Base-by-base conservation (phyloP, 371 early-diverging fungal genomes). In the Mucor plumbeus region DNA sequence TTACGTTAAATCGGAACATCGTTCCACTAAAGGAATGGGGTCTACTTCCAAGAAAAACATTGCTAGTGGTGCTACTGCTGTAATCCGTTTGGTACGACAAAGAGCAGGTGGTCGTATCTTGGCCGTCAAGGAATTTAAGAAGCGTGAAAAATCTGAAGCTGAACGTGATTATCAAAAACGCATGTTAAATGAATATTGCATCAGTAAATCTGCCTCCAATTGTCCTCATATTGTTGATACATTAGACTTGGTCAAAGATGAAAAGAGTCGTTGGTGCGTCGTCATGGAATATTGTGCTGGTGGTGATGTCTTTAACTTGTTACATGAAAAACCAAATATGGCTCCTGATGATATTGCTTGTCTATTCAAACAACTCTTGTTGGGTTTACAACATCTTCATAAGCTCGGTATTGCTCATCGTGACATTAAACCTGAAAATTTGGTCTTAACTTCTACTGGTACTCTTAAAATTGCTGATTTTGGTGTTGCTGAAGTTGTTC, bases 401-500 rank as follows among this genome's bases (percentile, higher is more conserved):
- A 81, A 92, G 11, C 83, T 93, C 56, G 99, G 99, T 36, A 97
- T 93, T 63, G 88, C 86, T 38, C 90, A 90, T 68, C 89, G 99
- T 47, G 93, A 95, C 66, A 87, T 94, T 70, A 94, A 94, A 69
- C 91, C 93, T 19, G 94, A 99, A 80, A 99, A 99, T 82, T 79
- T 99, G 58, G 80, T 99, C 5, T 69, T 99, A 63, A 95, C 95
- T 55, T 78, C 79, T 5, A 82, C 84, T 15, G 89, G 92, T 54
- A 90, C 88, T n/a, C 73, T 99, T 43, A 99, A 99, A 80, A 97
- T 98, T 73, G 95, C 97, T 19, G 99, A 99, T 81, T 99, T 98
- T 88, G 97, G 98, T 26, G 95, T 96, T 7, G 92, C 97, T 6
- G 94, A 94, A 43, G 95, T 97, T 3, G 95, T 97, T 77, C 84